Base-by-base conservation (phyloP, 768 basidiomycete genomes). In the Mycena belliarum region DNA sequence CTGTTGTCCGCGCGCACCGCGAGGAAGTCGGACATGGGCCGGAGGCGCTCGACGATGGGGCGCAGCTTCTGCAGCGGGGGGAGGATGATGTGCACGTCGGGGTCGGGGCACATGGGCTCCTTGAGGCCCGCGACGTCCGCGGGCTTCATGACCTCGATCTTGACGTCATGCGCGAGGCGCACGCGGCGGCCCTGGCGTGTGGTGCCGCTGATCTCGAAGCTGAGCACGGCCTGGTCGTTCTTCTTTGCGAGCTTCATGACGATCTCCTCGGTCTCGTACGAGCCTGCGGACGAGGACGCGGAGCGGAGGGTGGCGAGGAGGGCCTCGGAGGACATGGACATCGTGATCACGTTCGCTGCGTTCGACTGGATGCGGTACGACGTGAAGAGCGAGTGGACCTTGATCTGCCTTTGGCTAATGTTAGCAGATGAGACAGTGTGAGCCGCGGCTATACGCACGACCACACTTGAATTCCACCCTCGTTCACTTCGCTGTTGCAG, bases 381-480 rank as follows among this genome's bases (percentile, higher is more conserved):
- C 2, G 77, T 80, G 72, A 93, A 91, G 10, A 93, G 67, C 0
- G 89, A 82, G 37, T 81, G 76, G 10, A 85, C 79, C 69, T 86
- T 87, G 65, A 89, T 82, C 64, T 85, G 80, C 16, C 86, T 88
- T 44, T 23, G 29, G 25, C 42, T 18, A 38, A 49, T 48, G 58
- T 63, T 42, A 57, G 48, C 10, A 14, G n/a, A 18, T 2, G 1
- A 38, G 4, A n/a, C 12, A 25, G 11, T 23, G 28, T 55, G 49
- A n/a, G n/a, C n/a, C n/a, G 43, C 11, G 4, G n/a, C 35, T n/a
- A n/a, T 44, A 60, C 72, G 41, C 48, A 78, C 74, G 76, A 77
- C 93, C 93, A 95, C 49, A 95, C 91, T 69, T 95, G 93, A 5
- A 93, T 85, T 3, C 91, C 91, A 0, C 89, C 91, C 64, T 92